phyloP scores from a whole-genome alignment of 805 yeast genomes.

The Ogataea wickerhamii region DNA sequence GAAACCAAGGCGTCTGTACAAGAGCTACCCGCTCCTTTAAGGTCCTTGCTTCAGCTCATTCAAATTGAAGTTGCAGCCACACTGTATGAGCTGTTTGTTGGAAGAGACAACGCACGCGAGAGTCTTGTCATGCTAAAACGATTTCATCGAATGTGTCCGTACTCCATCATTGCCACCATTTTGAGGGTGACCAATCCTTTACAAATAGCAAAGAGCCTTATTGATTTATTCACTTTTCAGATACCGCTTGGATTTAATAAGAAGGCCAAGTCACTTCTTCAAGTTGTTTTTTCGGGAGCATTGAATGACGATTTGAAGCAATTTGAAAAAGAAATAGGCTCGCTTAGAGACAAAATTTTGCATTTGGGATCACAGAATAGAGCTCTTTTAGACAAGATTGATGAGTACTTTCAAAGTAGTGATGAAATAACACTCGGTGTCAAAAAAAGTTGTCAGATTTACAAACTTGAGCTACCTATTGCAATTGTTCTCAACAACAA shows the following conservation, averaged over 20 bases:
- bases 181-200: conserved; percentile 84
- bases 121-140: conserved; percentile 65
- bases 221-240: conserved; percentile 80
- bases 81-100: conserved; percentile 72
- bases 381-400: conserved; percentile 24
- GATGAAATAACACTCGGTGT: conserved; percentile 28
- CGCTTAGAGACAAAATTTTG: conserved; percentile 40
- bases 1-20: conserved; percentile 48
- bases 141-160: conserved; percentile 78
- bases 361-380: conserved; percentile 7
- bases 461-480: conserved; percentile 24
- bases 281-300: conserved; percentile 67
- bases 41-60: conserved; percentile 75
- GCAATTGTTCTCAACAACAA: conserved; percentile 27
- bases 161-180: conserved; percentile 69
- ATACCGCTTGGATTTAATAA: conserved; percentile 50
- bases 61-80: conserved; percentile 83
- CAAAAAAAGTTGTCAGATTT: conserved; percentile 29
- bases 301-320: conserved; percentile 71
- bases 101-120: conserved; percentile 78
- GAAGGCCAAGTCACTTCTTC: conserved; percentile 57
- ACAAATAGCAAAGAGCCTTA: conserved; percentile 70
- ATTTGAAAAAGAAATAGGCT: conserved; percentile 50
- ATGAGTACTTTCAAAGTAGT: conserved; percentile 26
- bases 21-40: conserved; percentile 63